Percentiles rank a stretch among this genome's conserved stretches.
These are phyloP conservation scores for Staphylotrichum longicolle DNA, from an alignment of 495 filamentous ascomycete species.

Conservation along the genomic window DNA sequence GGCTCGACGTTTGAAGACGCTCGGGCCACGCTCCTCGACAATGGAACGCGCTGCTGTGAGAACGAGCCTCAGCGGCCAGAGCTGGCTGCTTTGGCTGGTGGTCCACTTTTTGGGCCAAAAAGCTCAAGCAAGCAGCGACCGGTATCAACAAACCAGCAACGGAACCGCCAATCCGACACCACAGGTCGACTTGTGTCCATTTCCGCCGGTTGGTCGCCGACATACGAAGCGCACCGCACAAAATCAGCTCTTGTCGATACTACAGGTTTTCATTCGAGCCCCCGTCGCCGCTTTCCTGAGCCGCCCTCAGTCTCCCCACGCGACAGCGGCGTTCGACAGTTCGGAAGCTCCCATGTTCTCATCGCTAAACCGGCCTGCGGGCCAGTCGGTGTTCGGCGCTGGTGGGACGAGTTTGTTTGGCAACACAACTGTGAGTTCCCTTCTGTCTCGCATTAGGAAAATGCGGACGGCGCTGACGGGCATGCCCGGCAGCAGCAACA, in stretches of 20 bases:
- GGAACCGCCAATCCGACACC: neutral
- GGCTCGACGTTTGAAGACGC: conserved; percentile 16
- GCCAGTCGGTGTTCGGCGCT: conserved; percentile 29
- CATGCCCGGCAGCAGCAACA: conserved; percentile 30
- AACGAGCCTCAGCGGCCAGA: neutral
- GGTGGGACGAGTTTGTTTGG: conserved; percentile 30
- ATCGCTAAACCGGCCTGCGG: conserved; percentile 23
- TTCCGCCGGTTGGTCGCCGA: too few relatives aligned
- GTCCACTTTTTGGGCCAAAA: conserved; percentile 7
- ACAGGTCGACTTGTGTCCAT: neutral
- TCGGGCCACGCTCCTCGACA: conserved; percentile 1
- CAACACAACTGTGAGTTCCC: conserved; percentile 23
- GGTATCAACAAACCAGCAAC: neutral
- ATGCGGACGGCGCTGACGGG: too few relatives aligned
- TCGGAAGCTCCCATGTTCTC: conserved; percentile 23
- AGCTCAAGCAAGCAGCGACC: neutral
- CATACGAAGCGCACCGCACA: too few relatives aligned
- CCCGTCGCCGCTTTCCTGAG: neutral
- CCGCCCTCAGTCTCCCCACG: neutral
- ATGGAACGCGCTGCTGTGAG: neutral
- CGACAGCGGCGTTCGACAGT: neutral
- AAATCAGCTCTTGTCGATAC: neutral
- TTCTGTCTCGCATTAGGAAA: too few relatives aligned
- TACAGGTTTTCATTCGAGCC: neutral
- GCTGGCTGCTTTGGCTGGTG: too few relatives aligned